A percentile compares a stretch with the other conserved stretches of the same genome.
Conservation (phyloP, 2,329 filamentous ascomycete species). For the Phoma sp. region DNA sequence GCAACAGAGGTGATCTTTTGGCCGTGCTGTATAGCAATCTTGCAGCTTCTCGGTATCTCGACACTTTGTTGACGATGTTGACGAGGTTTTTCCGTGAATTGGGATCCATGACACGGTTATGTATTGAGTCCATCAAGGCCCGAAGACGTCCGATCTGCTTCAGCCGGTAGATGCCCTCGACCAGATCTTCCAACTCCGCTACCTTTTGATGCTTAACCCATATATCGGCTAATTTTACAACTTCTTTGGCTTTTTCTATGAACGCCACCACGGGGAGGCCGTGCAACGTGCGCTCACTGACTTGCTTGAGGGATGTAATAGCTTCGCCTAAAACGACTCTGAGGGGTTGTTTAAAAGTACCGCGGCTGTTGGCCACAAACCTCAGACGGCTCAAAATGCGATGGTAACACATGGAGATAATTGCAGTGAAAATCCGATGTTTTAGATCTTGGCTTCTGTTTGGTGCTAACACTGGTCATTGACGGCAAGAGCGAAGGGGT, state of each 20-base stretch:
- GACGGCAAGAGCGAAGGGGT: background rate
- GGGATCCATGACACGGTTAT: slow-evolving; percentile 21
- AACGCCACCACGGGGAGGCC: background rate
- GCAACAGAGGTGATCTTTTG: background rate
- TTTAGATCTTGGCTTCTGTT: background rate
- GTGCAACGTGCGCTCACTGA: background rate
- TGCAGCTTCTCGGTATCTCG: slow-evolving; percentile 27
- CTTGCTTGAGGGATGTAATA: background rate
- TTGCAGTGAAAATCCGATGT: background rate
- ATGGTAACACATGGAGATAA: background rate
- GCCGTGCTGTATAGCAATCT: slow-evolving; percentile 22
- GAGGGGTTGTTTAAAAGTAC: background rate
- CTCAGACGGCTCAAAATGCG: background rate
- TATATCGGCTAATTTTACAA: background rate
- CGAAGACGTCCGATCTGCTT: slow-evolving; percentile 20
- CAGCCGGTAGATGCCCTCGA: slow-evolving; percentile 7
- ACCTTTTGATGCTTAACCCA: background rate
- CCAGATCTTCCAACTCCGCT: background rate
- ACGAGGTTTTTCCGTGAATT: slow-evolving; percentile 18
- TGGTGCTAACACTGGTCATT: background rate
- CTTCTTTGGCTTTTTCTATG: background rate
- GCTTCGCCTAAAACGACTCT: background rate
- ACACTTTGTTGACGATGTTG: slow-evolving; percentile 24
- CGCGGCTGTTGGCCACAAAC: background rate
- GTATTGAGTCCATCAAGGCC: slow-evolving; percentile 16